Percentiles rank a stretch among this genome's conserved stretches.
These are phyloP conservation scores for Neurospora hispaniola DNA, from an alignment of 495 filamentous ascomycete species.

Conservation along the genomic window DNA sequence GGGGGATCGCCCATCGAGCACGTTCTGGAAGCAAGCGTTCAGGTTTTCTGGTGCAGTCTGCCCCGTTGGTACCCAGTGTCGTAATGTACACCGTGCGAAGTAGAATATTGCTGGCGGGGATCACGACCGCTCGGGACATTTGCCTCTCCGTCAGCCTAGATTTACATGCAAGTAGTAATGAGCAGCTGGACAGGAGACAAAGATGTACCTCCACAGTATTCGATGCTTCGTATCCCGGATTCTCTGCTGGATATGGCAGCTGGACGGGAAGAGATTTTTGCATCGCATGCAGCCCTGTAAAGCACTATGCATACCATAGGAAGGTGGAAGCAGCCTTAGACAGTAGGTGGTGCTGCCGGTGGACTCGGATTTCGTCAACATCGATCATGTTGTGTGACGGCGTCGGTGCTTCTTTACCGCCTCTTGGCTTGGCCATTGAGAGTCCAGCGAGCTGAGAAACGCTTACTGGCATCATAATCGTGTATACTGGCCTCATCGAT, in stretches of 20 bases:
- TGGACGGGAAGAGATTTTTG: background rate
- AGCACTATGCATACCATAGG: background rate
- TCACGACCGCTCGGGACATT: background rate
- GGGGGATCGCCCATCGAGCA: background rate
- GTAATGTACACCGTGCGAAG: background rate
- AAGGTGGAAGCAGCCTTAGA: background rate
- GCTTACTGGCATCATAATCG: slow-evolving; percentile 12
- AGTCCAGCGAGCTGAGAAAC: background rate
- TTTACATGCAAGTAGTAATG: too few relatives aligned
- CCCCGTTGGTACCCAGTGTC: background rate
- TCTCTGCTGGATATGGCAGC: background rate
- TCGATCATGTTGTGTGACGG: background rate
- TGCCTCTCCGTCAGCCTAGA: background rate
- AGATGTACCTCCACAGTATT: background rate
- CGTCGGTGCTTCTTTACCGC: slow-evolving; percentile 11
- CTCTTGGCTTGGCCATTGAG: slow-evolving; percentile 6
- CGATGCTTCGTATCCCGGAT: background rate
- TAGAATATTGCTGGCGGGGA: background rate
- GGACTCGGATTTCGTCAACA: background rate
- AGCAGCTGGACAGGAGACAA: background rate
- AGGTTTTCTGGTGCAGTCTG: background rate
- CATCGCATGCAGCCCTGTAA: background rate
- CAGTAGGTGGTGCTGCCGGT: background rate
- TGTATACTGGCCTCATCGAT: slow-evolving; percentile 12
- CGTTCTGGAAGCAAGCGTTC: background rate